Base-by-base conservation (phyloP, 495 filamentous ascomycete species). In the Aspergillus biplanus region DNA sequence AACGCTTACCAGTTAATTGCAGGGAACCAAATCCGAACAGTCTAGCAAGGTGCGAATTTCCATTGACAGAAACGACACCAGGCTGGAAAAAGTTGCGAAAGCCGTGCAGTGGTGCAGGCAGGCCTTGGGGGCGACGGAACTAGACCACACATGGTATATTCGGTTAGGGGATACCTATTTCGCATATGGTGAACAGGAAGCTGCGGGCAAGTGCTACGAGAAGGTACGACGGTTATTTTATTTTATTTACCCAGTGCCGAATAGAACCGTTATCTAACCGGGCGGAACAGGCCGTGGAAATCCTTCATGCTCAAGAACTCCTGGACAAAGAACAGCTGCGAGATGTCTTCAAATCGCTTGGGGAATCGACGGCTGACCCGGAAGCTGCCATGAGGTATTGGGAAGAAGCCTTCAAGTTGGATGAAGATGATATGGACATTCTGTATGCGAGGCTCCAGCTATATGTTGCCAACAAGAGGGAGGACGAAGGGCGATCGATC, bases 81-180 rank as follows among this genome's bases (percentile, higher is more conserved):
- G 31, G 0, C 9, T 44, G 2, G 42, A 63, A 39, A 34, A 27
- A 13, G 31, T 59, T 2, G 15, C 15, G 33, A 64, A 46, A 47
- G 32, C 54, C 15, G 62, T 52, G 34, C n/a, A 39, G 54, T 64
- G 62, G 62, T 37, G 31, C n/a, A 65, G 52, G 37, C 13, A 65
- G 18, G 37, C 39, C 16, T 42, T 65, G 52, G 13, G n/a, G 3
- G 42, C 57, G 4, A 31, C 6, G 1, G 57, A 65, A 16, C 57
- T 56, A 1, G 63, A 65, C 52, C 52, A 44, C 18, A 60, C 52
- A 6, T 61, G 57, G 57, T 61, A 56, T 50, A 65, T 31, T 5
- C 50, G 57, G 8, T 13, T 65, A 13, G 63, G 37, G 5, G 18
- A 9, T 3, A 65, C 56, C 9, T 65, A 60, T 32, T 5, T 8